Conservation (phyloP, 805 yeast species). For the Candida arabinofermentans region DNA sequence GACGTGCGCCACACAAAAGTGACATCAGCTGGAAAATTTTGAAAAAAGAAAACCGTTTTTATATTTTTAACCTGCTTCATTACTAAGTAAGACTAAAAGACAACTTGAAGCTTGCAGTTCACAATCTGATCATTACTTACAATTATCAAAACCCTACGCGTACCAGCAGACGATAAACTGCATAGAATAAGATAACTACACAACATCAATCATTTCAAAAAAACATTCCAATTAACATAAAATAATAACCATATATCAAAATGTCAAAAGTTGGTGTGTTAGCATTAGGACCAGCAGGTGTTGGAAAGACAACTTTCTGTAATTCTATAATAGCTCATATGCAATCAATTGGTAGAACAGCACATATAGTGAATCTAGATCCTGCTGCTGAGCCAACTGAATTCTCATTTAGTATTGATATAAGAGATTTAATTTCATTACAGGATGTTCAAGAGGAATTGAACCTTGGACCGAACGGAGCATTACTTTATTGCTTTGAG, state of each 20-base stretch:
- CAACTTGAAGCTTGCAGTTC: too few relatives aligned
- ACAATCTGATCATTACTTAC: too few relatives aligned
- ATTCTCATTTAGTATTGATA: constrained; percentile 88
- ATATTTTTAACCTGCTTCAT: too few relatives aligned
- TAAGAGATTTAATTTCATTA: constrained; percentile 81
- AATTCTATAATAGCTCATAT: constrained; percentile 81
- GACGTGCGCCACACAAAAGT: too few relatives aligned
- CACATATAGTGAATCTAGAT: constrained; percentile 91
- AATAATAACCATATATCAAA: background rate
- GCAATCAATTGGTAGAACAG: constrained; percentile 87
- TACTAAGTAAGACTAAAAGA: too few relatives aligned
- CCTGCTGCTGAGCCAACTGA: constrained; percentile 96
- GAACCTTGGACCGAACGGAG: constrained; percentile 94
- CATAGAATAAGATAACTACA: background rate
- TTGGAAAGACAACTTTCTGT: constrained; percentile 92
- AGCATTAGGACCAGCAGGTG: constrained; percentile 97
- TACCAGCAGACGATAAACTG: too few relatives aligned
- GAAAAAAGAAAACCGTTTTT: too few relatives aligned
- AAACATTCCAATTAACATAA: background rate
- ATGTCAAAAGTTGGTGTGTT: constrained; percentile 96
- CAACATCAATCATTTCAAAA: background rate
- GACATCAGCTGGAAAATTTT: too few relatives aligned
- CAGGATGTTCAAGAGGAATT: constrained; percentile 96
- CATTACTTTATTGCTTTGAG: constrained; percentile 88
- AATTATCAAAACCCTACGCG: too few relatives aligned